Base-by-base conservation (phyloP, 441 rosid species). In the Viola pubescens region DNA sequence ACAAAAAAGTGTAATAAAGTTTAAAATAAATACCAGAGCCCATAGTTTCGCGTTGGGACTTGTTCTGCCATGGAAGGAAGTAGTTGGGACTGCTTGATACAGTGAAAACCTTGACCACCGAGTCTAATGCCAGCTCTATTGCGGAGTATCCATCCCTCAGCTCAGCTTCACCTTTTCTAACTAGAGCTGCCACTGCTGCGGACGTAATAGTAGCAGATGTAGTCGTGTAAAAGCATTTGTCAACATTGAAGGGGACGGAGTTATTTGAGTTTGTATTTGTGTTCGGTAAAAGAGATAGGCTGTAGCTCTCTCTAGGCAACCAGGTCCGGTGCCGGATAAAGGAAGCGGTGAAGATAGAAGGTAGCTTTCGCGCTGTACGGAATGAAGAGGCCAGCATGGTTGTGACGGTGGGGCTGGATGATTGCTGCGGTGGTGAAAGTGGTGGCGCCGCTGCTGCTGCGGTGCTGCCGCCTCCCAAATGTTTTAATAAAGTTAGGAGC, bases 1-100 rank as follows among this genome's bases (percentile, higher is more conserved):
- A 10, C 19, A 47, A 12, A 6, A 9, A 12, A 42, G 48, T 4
- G 8, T 45, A 9, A 46, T 5, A 38, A 50, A 46, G 34, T 3
- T 10, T 53, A 37, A 37, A 12, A 13, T 50, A 72, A 47, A 19
- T 54, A 75, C 97, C 94, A 7, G 96, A 91, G 63, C 97, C 96
- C 77, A 78, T 82, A 34, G 85, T 72, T 76, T 91, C 90, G 34
- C 88, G 81, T 71, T 82, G 91, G 7, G 87, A 81, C 70, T 91
- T 88, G 60, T 86, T 86, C 79, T 91, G 96, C 96, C 96, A 91
- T 0, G 96, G 96, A 53, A 84, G 87, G 53, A 80, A 73, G 73
- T 88, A 84, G 69, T 81, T 82, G 57, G 94, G 94, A 62, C 88
- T 84, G 47, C 85, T 84, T 11, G 82, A 74, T n/a, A 88, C 91